These are phyloP conservation scores for Yueomyces sp. DNA, from an alignment of 805 yeast species.

Conservation along the genomic window DNA sequence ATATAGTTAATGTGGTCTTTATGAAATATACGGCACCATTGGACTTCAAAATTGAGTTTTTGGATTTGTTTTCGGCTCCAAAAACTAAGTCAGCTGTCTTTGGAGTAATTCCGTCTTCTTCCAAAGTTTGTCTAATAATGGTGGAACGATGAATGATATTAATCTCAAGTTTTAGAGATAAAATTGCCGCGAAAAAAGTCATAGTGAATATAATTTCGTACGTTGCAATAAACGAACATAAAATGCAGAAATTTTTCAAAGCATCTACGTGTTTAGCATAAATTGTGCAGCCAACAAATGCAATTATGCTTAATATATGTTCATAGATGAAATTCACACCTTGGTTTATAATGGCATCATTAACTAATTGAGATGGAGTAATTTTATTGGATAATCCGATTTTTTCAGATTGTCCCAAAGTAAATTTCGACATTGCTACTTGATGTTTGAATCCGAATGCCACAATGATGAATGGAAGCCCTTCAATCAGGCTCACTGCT, in stretches of 20 bases:
- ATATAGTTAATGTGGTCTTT: constrained; percentile 46
- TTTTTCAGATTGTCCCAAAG: constrained; percentile 27
- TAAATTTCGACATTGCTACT: constrained; percentile 52
- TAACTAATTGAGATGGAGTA: constrained; percentile 19
- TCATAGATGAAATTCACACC: constrained; percentile 44
- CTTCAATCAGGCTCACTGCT: constrained; percentile 68
- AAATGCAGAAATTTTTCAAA: constrained; percentile 65
- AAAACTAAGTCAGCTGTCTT: constrained; percentile 60
- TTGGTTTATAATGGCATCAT: constrained; percentile 24
- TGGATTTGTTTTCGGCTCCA: constrained; percentile 14
- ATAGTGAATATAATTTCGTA: constrained; percentile 61
- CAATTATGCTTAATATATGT: constrained; percentile 56
- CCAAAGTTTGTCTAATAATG: constrained; percentile 62
- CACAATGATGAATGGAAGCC: constrained; percentile 85
- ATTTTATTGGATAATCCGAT: constrained; percentile 22
- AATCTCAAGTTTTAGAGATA: constrained; percentile 82
- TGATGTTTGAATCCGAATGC: constrained; percentile 87
- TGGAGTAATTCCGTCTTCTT: constrained; percentile 83
- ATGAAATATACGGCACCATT: constrained; percentile 36
- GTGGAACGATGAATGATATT: constrained; percentile 72
- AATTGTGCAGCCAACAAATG: constrained; percentile 52
- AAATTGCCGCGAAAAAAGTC: constrained; percentile 72
- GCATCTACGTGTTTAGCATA: constrained; percentile 59
- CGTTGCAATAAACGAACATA: constrained; percentile 54
- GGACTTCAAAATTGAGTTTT: constrained; percentile 18